Evolutionary conservation across 2,329 filamentous ascomycete genomes (phyloP), one percentile per base, ranked within the genome.

Genomic region (Penicillium carneum): DNA sequence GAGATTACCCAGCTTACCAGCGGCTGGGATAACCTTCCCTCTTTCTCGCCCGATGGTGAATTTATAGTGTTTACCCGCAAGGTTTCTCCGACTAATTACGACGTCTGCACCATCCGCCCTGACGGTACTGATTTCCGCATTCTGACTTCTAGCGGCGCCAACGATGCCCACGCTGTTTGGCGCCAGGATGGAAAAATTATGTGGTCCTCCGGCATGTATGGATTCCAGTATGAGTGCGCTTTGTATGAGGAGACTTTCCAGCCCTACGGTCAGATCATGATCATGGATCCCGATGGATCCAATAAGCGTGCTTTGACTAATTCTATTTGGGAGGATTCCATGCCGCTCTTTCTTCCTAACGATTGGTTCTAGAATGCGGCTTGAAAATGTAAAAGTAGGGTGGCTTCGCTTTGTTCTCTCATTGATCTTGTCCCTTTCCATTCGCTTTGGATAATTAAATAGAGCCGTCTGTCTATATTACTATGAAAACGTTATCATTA

Each of bases 81-180:
- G 18, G 33, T 59, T 8, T 54, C 39, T 11, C 11, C 51, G 1
- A 55, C 51, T 4, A 61, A 61, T 11, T 65, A 61, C 14, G 61
- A 65, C 36, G 68, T 82, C 29, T 79, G 72, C 61, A 82, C 78
- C 2, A 80, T 81, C 51, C 65, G 64, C 5, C 77, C 79, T 1
- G 76, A 82, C 59, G 79, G 80, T 2, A 76, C 72, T 0, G 77
- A 78, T 29, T 64, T 80, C 12, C 66, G 48, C 4, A 49, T 48
- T n/a, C n/a, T 69, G 23, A 68, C 62, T 1, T 54, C 52, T 16
- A 69, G 64, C 41, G 43, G 48, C 23, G 50, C 65, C n/a, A 69
- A 82, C 52, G 79, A 82, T 54, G 79, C 80, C 0, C 80, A 82
- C 65, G 79, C 80, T 1, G 77, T 81, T 0, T 82, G 80, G 79